These are phyloP conservation scores for Aspergillaceae sp. DNA, from an alignment of 2,329 filamentous ascomycete genomes.

Conservation along the genomic window DNA sequence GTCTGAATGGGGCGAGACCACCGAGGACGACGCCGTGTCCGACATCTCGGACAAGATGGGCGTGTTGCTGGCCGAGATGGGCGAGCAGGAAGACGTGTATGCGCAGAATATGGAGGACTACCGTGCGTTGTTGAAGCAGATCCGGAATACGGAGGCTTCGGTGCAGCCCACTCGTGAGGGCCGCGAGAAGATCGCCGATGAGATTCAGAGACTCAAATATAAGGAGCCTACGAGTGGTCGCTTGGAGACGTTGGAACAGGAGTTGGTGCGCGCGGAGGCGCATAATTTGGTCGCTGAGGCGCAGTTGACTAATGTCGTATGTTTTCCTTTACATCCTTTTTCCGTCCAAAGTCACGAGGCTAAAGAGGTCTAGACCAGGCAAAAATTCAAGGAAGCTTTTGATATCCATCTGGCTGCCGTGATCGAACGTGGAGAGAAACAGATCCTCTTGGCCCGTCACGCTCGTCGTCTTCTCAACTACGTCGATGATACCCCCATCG, in stretches of 20 bases:
- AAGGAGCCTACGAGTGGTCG: constrained; percentile 82
- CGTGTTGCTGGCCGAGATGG: constrained; percentile 83
- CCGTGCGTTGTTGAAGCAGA: constrained; percentile 73
- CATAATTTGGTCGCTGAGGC: constrained; percentile 94
- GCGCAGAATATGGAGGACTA: constrained; percentile 82
- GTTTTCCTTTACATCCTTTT: constrained; percentile 25
- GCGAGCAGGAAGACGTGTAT: constrained; percentile 85
- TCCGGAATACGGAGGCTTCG: constrained; percentile 89
- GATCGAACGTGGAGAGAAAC: constrained; percentile 94
- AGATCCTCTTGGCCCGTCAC: constrained; percentile 86
- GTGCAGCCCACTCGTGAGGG: constrained; percentile 87
- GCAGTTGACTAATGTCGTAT: constrained; percentile 85
- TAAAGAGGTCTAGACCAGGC: constrained; percentile 58
- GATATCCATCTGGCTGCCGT: constrained; percentile 79
- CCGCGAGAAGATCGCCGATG: constrained; percentile 80
- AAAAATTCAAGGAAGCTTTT: constrained; percentile 93
- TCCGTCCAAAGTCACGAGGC: not conserved
- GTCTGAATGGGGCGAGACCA: constrained; percentile 93
- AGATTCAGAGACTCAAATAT: constrained; percentile 83
- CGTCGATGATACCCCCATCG: constrained; percentile 80
- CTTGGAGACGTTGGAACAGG: constrained; percentile 82
- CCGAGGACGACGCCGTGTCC: constrained; percentile 73
- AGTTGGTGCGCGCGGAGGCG: constrained; percentile 89
- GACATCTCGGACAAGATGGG: constrained; percentile 95
- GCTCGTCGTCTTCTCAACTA: constrained; percentile 75